Evolutionary conservation across 2,329 filamentous ascomycete genomes (phyloP).

Genomic region (Paraconiothyrium brasiliense): DNA sequence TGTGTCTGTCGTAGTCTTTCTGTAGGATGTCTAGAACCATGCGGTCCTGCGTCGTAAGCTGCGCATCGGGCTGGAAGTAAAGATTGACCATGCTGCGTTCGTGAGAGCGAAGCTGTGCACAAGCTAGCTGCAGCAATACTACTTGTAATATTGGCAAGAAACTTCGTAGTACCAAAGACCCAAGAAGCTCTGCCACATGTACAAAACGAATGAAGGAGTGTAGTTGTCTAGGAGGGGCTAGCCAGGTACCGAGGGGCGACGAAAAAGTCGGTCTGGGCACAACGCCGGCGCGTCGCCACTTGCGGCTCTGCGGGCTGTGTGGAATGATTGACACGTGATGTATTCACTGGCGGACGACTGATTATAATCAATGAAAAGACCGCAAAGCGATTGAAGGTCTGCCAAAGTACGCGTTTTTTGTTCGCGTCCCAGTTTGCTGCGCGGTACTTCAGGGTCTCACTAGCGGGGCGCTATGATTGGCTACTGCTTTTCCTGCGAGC

Average conservation of each 20-base stretch:
- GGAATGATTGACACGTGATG: slow-evolving; percentile 7
- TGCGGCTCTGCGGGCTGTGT: slow-evolving; percentile 1
- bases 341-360: background rate
- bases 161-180: background rate
- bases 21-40: slow-evolving; percentile 41
- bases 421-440: background rate
- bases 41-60: slow-evolving; percentile 43
- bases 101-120: background rate
- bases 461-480: background rate
- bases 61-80: slow-evolving; percentile 40
- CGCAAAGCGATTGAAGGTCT: background rate
- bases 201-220: background rate
- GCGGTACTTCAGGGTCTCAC: background rate
- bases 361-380: background rate
- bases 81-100: slow-evolving; percentile 39
- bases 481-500: background rate
- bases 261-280: slow-evolving; percentile 13
- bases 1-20: slow-evolving; percentile 37
- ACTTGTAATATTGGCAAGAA: background rate
- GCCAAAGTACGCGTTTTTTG: background rate
- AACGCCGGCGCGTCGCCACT: slow-evolving; percentile 8
- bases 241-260: slow-evolving; percentile 13
- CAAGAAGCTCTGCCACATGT: background rate
- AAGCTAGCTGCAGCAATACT: background rate
- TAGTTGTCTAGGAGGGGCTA: slow-evolving; percentile 11